A percentile compares a stretch with the other conserved stretches of the same genome.
phyloP scores from a whole-genome alignment of 2,329 filamentous ascomycete species.

The Ophiostoma tasmaniense region DNA sequence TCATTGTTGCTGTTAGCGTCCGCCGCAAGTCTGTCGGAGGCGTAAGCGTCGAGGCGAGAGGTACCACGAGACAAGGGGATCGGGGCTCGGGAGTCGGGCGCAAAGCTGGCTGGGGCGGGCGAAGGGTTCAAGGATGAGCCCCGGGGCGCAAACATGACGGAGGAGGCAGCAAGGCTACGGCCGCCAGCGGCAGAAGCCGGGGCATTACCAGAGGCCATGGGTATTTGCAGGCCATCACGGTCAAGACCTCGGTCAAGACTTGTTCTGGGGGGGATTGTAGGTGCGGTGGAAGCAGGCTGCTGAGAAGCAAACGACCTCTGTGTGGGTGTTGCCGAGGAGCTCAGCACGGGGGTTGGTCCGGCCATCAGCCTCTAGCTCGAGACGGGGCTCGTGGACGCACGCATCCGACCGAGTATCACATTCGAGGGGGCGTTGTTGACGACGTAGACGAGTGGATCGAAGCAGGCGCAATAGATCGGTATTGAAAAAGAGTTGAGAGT shows the following conservation, averaged over 20 bases:
- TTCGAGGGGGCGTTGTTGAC: conserved; percentile 6
- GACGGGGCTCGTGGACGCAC: conserved; percentile 23
- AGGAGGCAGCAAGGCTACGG: conserved; percentile 44
- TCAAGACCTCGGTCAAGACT: conserved; percentile 53
- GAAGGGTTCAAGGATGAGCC: conserved; percentile 63
- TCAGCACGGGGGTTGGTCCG: conserved; percentile 39
- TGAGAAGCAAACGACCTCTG: conserved; percentile 44
- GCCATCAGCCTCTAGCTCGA: conserved; percentile 30
- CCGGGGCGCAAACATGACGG: conserved; percentile 56
- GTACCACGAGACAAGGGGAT: conserved; percentile 58
- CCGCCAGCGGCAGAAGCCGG: conserved; percentile 17
- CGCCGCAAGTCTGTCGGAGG: conserved; percentile 53
- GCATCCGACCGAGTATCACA: conserved; percentile 23
- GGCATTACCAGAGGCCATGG: conserved; percentile 33
- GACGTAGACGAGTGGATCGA: background rate
- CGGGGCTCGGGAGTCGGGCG: conserved; percentile 70
- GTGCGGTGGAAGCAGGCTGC: conserved; percentile 28
- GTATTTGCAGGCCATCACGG: conserved; percentile 43
- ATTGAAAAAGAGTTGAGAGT: background rate
- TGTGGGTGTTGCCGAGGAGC: conserved; percentile 45
- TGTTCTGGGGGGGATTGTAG: conserved; percentile 30
- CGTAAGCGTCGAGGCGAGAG: conserved; percentile 44
- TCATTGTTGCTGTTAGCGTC: conserved; percentile 44
- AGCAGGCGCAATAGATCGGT: background rate
- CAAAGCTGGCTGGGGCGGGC: conserved; percentile 76